phyloP scores from a whole-genome alignment of 345 rosid species.

The Sonneratia alba region DNA sequence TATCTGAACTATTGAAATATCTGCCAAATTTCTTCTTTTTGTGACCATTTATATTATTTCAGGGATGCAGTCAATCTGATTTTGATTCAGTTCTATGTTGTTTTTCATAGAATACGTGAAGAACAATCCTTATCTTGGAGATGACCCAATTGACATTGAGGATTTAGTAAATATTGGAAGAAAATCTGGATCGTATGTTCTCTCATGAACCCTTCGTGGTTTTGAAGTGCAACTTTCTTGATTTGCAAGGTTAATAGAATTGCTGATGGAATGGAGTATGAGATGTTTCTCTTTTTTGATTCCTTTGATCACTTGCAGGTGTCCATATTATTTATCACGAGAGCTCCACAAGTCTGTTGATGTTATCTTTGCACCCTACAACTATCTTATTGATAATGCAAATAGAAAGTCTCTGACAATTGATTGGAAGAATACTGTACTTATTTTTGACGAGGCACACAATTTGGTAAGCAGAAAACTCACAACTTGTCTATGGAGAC shows the following conservation, averaged over 20 bases:
- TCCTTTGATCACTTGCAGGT: slow-evolving; percentile 36
- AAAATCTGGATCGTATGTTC: slow-evolving; percentile 64
- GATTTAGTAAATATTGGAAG: slow-evolving; percentile 80
- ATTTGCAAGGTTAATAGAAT: neutral
- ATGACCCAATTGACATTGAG: slow-evolving; percentile 90
- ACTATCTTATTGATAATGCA: slow-evolving; percentile 77
- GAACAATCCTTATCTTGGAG: slow-evolving; percentile 64
- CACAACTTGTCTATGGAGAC: neutral
- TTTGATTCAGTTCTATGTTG: slow-evolving; percentile 7
- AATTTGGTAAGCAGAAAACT: slow-evolving; percentile 59
- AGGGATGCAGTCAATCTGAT: neutral
- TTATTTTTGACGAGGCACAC: slow-evolving; percentile 98
- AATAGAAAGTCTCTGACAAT: slow-evolving; percentile 51
- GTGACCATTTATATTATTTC: neutral
- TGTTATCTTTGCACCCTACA: slow-evolving; percentile 84
- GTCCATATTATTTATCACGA: slow-evolving; percentile 76
- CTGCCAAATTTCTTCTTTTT: neutral
- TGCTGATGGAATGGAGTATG: neutral
- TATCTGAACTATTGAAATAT: neutral
- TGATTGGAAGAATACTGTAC: slow-evolving; percentile 54
- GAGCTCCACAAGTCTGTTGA: slow-evolving; percentile 86
- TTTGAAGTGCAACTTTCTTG: neutral
- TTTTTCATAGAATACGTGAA: slow-evolving; percentile 51
- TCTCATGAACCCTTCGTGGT: slow-evolving; percentile 10
- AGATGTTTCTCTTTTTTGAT: neutral